Base-by-base conservation (phyloP, 2,329 filamentous ascomycete genomes). In the Ophiostoma australiae region DNA sequence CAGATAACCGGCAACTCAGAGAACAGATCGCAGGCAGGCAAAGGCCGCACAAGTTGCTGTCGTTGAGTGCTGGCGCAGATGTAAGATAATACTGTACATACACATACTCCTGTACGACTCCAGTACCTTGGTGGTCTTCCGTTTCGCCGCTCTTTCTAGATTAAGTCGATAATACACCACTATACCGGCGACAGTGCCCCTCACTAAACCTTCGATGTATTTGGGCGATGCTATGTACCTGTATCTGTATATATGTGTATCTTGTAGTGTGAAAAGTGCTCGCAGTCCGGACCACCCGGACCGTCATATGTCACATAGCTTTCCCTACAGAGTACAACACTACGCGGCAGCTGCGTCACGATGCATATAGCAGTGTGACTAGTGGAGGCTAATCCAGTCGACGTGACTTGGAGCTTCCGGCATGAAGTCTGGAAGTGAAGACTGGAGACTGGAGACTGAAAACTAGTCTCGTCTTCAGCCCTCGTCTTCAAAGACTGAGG, bases 341-440 rank as follows among this genome's bases (percentile, higher is more conserved):
- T 63, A 63, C 58, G 27, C 58, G 58, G 58, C 58, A 31, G 23
- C 23, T 63, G 58, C 58, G 58, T 63, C 58, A 63, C 58, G 27
- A 20, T 63, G 58, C 52, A 58, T 58, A 58, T n/a, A 6, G 44
- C 20, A 48, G 44, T 20, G 44, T 48, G 44, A 48, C 44, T 48
- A 48, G 44, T 4, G 7, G 20, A n/a, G 6, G 20, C 20, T n/a
- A 48, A n/a, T n/a, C 44, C 44, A 20, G 52, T 58, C 52, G 52
- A 23, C n/a, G 23, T 58, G 44, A 48, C 41, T 44, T 44, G 41
- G 4, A 17, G 41, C 41, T 15, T 44, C n/a, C n/a, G n/a, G n/a
- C n/a, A n/a, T n/a, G n/a, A n/a, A n/a, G n/a, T n/a, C n/a, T n/a
- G n/a, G n/a, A n/a, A n/a, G n/a, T 41, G 2, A 11, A 41, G 15